phyloP scores from a whole-genome alignment of 192 early-diverging fungal species.

The Helicostylum pulchrum region DNA sequence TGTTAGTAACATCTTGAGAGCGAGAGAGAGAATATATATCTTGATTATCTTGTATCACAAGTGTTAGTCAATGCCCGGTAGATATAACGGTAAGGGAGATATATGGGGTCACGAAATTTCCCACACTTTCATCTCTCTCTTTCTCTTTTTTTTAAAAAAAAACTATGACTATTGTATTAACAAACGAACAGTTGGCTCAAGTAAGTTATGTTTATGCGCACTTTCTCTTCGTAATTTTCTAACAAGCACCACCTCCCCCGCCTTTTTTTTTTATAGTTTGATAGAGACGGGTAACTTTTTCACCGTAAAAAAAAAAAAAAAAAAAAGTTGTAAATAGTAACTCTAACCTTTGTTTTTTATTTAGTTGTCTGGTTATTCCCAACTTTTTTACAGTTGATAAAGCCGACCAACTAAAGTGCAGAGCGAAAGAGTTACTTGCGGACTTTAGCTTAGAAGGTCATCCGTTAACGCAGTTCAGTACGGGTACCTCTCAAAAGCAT shows the following conservation, averaged over 20 bases:
- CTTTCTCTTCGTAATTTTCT: background rate
- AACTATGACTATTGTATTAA: background rate
- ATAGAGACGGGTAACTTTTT: constrained; percentile 21
- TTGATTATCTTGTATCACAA: too few relatives aligned
- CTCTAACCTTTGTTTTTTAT: background rate
- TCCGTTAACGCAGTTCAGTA: constrained; percentile 76
- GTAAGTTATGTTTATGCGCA: background rate
- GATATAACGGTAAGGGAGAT: too few relatives aligned
- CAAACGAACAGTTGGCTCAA: constrained; percentile 1
- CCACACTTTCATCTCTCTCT: background rate
- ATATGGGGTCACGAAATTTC: background rate
- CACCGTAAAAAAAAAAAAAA: background rate
- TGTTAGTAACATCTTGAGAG: too few relatives aligned
- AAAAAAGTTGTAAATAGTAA: background rate
- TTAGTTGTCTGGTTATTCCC: constrained; percentile 60
- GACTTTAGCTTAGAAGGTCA: constrained; percentile 65
- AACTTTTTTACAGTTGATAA: constrained; percentile 60
- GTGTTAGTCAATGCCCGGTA: too few relatives aligned
- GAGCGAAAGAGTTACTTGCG: constrained; percentile 57
- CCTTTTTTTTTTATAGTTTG: constrained; percentile 12
- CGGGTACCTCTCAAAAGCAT: constrained; percentile 57
- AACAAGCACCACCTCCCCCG: too few relatives aligned
- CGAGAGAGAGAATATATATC: too few relatives aligned
- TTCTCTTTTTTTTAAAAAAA: background rate
- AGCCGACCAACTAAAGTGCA: constrained; percentile 38